Conservation (phyloP, 1,284 basidiomycete genomes). For the Ganoderma resinaceum region DNA sequence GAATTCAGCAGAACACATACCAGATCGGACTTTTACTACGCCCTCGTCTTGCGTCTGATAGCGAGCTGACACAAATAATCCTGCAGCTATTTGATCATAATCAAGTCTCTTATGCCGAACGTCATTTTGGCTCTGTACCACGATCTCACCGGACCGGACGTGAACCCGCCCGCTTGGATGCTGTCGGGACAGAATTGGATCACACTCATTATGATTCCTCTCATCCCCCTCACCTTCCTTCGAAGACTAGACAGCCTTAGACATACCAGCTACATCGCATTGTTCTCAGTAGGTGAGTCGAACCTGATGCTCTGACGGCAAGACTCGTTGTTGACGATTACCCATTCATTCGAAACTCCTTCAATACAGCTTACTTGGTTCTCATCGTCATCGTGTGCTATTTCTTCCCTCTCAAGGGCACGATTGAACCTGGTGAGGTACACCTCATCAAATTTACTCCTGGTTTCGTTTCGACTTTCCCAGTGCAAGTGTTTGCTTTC, state of each 20-base stretch:
- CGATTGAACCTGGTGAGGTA: conserved; percentile 67
- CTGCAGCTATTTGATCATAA: conserved; percentile 87
- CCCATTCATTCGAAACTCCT: background rate
- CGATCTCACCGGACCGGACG: conserved; percentile 69
- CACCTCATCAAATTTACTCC: conserved; percentile 77
- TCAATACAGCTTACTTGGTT: conserved; percentile 69
- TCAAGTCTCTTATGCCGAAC: conserved; percentile 94
- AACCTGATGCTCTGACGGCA: too few species aligned
- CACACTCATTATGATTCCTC: conserved; percentile 79
- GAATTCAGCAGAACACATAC: background rate
- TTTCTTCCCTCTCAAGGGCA: conserved; percentile 72
- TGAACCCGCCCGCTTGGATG: conserved; percentile 74
- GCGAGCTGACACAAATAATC: background rate
- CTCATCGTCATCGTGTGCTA: conserved; percentile 79
- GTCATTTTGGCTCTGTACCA: conserved; percentile 89
- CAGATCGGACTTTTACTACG: background rate
- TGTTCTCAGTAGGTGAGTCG: conserved; percentile 83
- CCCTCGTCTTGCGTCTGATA: background rate
- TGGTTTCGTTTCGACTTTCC: conserved; percentile 85
- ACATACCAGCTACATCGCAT: conserved; percentile 85
- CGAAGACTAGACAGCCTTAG: conserved; percentile 83
- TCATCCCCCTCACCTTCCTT: conserved; percentile 90
- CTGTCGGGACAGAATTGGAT: conserved; percentile 88
- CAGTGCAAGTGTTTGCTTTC: conserved; percentile 95
- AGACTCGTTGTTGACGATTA: background rate